Evolutionary conservation across 768 basidiomycete genomes (phyloP).

Genomic region (Clitopilus hobsonii): DNA sequence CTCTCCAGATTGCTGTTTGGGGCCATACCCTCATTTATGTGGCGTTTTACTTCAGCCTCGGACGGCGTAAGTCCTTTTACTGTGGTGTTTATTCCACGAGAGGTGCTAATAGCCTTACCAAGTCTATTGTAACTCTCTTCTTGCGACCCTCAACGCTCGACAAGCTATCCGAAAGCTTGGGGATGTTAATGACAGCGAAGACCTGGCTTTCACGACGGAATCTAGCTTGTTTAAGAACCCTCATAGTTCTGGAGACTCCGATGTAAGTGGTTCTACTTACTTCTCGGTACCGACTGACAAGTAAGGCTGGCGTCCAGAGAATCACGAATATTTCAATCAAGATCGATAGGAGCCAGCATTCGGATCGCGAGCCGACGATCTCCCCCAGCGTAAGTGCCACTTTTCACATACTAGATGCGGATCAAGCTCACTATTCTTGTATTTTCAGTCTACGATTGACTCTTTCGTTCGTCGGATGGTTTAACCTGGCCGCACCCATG

Average conservation of each 20-base stretch:
- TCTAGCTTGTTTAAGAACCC: conserved; percentile 32
- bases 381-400: neutral
- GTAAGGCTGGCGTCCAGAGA: conserved; percentile 18
- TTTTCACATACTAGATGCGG: neutral
- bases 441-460: neutral
- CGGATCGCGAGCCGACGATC: conserved; percentile 28
- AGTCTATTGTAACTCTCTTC: conserved; percentile 54
- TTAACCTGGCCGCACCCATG: no score
- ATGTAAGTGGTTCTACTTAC: conserved; percentile 18
- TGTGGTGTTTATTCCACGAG: neutral
- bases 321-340: conserved; percentile 58
- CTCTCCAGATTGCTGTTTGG: conserved; percentile 38
- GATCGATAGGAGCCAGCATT: conserved; percentile 58
- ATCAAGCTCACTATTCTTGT: neutral
- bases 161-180: conserved; percentile 37
- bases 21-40: conserved; percentile 51
- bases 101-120: neutral
- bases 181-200: conserved; percentile 40
- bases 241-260: conserved; percentile 24
- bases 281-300: neutral
- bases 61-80: conserved; percentile 36
- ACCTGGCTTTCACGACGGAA: conserved; percentile 40
- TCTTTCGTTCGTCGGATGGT: neutral
- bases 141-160: conserved; percentile 49
- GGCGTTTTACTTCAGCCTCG: conserved; percentile 53